Conservation (phyloP, 148 eudicot genomes). For the Nepenthes mirabilis region DNA sequence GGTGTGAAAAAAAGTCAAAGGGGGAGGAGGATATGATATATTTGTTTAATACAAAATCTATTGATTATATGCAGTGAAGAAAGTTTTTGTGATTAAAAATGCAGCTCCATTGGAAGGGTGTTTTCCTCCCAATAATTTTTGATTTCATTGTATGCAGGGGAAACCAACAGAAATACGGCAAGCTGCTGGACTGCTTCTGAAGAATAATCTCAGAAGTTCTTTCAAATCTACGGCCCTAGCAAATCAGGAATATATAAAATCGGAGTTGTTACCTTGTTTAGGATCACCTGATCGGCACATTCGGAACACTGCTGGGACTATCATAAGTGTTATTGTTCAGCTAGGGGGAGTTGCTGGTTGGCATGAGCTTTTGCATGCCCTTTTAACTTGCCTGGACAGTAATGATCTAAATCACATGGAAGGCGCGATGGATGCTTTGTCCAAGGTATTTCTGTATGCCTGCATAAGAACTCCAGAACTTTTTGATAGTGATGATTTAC, state of each 20-base stretch:
- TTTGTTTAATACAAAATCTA: too few species aligned
- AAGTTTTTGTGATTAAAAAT: too few species aligned
- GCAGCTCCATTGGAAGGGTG: too few species aligned
- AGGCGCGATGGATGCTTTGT: constrained; percentile 99
- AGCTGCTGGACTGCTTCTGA: constrained; percentile 91
- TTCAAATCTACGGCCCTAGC: constrained; percentile 53
- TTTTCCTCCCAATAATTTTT: not conserved
- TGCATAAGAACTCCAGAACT: not conserved
- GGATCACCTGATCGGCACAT: constrained; percentile 81
- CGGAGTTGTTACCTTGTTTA: constrained; percentile 75
- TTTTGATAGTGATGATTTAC: not conserved
- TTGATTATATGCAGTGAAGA: too few species aligned
- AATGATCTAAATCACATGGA: constrained; percentile 75
- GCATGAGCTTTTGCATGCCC: constrained; percentile 79
- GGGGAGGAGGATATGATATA: too few species aligned
- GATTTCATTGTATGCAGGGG: constrained; percentile 30
- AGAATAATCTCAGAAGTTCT: constrained; percentile 73
- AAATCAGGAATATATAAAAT: constrained; percentile 69
- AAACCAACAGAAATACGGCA: constrained; percentile 78
- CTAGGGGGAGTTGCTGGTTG: constrained; percentile 71
- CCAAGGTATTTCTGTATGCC: constrained; percentile 43
- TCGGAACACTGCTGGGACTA: constrained; percentile 83
- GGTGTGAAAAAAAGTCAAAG: too few species aligned
- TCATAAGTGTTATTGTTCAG: constrained; percentile 77
- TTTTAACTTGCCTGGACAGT: constrained; percentile 73